Conservation (phyloP, 2,329 filamentous ascomycete species). For the Aspergillus carbonarius region DNA sequence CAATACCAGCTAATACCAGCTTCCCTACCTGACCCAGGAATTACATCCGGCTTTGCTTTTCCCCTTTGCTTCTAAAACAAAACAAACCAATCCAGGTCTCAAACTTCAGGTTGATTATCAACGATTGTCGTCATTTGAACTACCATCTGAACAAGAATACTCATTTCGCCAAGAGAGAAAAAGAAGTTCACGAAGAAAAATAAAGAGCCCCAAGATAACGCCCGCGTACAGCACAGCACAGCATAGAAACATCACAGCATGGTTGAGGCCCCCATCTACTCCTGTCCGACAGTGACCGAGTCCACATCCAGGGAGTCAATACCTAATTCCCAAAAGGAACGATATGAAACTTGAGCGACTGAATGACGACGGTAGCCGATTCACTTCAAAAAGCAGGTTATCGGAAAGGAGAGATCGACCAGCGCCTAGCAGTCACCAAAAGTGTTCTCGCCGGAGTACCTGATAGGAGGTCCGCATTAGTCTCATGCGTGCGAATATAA, state of each 20-base stretch:
- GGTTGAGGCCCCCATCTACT: slow-evolving; percentile 14
- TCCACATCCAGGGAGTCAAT: slow-evolving; percentile 6
- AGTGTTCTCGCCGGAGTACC: slow-evolving; percentile 98
- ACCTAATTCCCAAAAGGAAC: slow-evolving; percentile 7
- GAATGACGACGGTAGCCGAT: background rate
- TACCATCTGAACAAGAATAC: slow-evolving; percentile 17
- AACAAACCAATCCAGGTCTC: background rate
- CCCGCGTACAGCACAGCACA: slow-evolving; percentile 20
- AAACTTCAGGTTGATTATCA: background rate
- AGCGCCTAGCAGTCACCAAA: slow-evolving; percentile 61
- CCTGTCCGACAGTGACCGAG: slow-evolving; percentile 12
- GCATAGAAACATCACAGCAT: slow-evolving; percentile 15
- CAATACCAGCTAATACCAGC: too few species aligned
- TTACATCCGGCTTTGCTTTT: too few species aligned
- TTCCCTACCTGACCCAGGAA: too few species aligned
- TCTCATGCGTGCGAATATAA: background rate
- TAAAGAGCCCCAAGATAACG: slow-evolving; percentile 23
- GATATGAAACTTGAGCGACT: slow-evolving; percentile 13
- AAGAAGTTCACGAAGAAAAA: slow-evolving; percentile 13
- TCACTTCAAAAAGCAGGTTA: background rate
- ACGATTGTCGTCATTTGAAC: slow-evolving; percentile 7
- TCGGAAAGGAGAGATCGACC: background rate
- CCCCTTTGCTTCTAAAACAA: too few species aligned
- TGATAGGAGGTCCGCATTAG: slow-evolving; percentile 28
- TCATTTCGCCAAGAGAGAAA: slow-evolving; percentile 3